phyloP scores from a whole-genome alignment of 345 rosid genomes.

The Eucalyptus camaldulensis region DNA sequence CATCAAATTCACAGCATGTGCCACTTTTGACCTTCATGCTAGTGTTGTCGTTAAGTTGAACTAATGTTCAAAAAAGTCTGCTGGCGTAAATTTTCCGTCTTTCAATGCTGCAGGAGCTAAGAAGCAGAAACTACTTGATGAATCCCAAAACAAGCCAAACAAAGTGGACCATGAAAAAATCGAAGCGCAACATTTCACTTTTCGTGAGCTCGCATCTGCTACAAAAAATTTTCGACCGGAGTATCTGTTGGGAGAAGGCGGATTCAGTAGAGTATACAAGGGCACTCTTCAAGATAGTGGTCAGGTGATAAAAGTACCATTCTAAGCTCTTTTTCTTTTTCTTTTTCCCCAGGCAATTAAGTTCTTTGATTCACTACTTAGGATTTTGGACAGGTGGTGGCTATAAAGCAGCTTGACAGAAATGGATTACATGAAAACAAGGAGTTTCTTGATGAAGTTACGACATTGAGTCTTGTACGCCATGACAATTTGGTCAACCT shows the following conservation, averaged over 20 bases:
- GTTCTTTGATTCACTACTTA: background rate
- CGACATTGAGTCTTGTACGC: constrained; percentile 24
- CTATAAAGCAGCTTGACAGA: constrained; percentile 65
- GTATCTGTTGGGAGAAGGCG: constrained; percentile 69
- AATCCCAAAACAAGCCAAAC: background rate
- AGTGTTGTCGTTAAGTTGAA: background rate
- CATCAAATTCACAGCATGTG: background rate
- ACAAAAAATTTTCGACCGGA: constrained; percentile 72
- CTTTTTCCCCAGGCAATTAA: background rate
- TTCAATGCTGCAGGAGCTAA: background rate
- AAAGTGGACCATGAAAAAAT: background rate
- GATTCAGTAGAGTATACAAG: constrained; percentile 65
- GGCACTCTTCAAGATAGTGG: constrained; percentile 48
- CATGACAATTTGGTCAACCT: constrained; percentile 49
- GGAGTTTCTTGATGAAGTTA: constrained; percentile 49
- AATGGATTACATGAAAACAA: constrained; percentile 43
- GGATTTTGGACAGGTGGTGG: constrained; percentile 23
- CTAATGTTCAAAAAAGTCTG: background rate
- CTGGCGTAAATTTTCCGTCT: background rate
- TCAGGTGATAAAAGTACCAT: constrained; percentile 24
- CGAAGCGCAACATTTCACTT: constrained; percentile 17
- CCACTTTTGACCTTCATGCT: background rate
- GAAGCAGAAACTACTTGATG: constrained; percentile 2
- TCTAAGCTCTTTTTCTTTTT: background rate
- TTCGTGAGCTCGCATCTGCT: constrained; percentile 66